phyloP scores from a whole-genome alignment of 1,284 basidiomycete species.

The Marasmius tenuissimus region DNA sequence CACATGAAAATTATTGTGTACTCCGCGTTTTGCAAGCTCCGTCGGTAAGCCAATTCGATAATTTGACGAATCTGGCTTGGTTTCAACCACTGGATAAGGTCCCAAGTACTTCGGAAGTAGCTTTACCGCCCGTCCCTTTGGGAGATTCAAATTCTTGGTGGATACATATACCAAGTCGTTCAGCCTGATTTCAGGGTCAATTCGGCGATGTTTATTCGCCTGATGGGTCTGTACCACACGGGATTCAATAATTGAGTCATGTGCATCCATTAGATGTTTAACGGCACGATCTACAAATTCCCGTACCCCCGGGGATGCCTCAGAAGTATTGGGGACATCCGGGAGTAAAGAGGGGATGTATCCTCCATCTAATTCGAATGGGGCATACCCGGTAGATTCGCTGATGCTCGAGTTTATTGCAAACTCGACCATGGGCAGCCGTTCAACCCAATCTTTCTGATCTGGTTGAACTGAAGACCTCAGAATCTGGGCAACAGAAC shows the following conservation, averaged over 20 bases:
- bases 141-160: constrained; percentile 28
- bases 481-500: constrained; percentile 26
- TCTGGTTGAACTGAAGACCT: constrained; percentile 24
- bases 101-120: constrained; percentile 30
- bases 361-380: constrained; percentile 36
- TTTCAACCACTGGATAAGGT: constrained; percentile 25
- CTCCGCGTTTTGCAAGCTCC: constrained; percentile 16
- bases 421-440: constrained; percentile 28
- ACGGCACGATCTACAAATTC: background rate
- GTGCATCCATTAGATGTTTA: constrained; percentile 21
- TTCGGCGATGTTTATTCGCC: constrained; percentile 20
- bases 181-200: constrained; percentile 6
- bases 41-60: constrained; percentile 29
- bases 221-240: constrained; percentile 25
- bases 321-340: background rate
- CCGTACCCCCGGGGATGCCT: background rate
- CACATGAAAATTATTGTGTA: constrained; percentile 21
- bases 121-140: constrained; percentile 25
- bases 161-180: constrained; percentile 18
- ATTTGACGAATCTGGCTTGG: constrained; percentile 19
- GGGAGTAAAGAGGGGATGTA: background rate
- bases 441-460: constrained; percentile 33
- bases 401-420: constrained; percentile 15
- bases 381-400: constrained; percentile 30
- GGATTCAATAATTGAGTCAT: constrained; percentile 28